These are phyloP conservation scores for Clonostachys sp. DNA, from an alignment of 2,329 filamentous ascomycete genomes.

Conservation along the genomic window DNA sequence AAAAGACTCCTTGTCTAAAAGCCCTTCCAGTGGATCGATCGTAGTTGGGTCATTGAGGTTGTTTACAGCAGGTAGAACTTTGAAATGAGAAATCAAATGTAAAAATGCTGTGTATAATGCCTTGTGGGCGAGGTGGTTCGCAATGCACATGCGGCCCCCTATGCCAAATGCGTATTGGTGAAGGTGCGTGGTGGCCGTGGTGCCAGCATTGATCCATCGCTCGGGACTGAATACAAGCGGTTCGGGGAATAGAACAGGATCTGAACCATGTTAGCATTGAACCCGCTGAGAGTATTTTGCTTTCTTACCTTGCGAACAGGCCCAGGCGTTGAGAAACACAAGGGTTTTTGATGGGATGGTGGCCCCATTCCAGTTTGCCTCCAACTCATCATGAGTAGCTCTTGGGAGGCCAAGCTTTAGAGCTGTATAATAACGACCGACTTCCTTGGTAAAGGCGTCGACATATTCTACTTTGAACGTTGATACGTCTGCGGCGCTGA, in stretches of 20 bases:
- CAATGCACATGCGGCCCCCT: conserved; percentile 48
- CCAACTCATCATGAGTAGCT: not conserved
- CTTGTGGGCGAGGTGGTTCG: conserved; percentile 45
- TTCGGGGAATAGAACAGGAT: conserved; percentile 21
- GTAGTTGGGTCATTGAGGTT: not conserved
- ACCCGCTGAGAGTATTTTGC: not conserved
- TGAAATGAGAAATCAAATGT: conserved; percentile 43
- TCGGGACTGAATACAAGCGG: conserved; percentile 34
- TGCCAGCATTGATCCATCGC: conserved; percentile 19
- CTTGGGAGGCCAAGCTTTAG: not conserved
- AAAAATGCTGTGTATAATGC: conserved; percentile 47
- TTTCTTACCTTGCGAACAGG: not conserved
- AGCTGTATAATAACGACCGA: not conserved
- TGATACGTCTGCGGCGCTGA: not conserved
- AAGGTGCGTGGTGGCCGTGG: conserved; percentile 15
- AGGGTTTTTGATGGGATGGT: not conserved
- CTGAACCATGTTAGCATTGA: not conserved
- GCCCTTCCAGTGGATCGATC: not conserved
- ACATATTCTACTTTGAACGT: not conserved
- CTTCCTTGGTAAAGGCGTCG: not conserved
- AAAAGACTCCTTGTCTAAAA: conserved; percentile 1
- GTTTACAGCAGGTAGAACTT: conserved; percentile 24
- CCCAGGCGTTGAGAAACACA: not conserved
- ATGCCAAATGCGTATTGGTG: conserved; percentile 49
- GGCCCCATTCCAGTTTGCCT: not conserved